Base-by-base conservation (phyloP, 2,329 filamentous ascomycete genomes). In the Colletotrichum liaoningense region DNA sequence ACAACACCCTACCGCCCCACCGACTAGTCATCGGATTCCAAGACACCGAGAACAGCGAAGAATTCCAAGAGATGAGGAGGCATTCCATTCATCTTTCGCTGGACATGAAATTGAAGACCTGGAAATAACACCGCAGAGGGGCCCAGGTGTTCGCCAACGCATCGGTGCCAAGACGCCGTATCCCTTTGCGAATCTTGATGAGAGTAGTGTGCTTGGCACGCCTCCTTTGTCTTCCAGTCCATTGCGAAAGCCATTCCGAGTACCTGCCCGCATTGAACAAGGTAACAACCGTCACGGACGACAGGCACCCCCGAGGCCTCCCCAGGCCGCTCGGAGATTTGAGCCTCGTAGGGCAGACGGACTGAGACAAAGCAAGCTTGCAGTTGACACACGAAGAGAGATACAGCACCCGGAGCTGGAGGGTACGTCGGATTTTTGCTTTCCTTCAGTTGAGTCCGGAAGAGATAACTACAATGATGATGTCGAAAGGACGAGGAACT, bases 171-270 rank as follows among this genome's bases (percentile, higher is more conserved):
- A 62, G 65, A 65, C 55, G 38, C 62, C 60, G 38, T 46, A 63
- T 24, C 60, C 60, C 9, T 58, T 63, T 46, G n/a, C 33, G 5
- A 46, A 35, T 11, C 46, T 38, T 30, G 35, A 49, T n/a, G 33
- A 26, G 7, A 22, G 49, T 2, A 60, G 24, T 19, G 35, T 28
- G 9, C 38, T 73, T 55, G 56, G 67, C 42, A 73, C 67, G n/a
- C 71, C 67, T 11, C 67, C 70, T 9, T 24, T 26, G 30, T 70
- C 69, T 46, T 73, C 71, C 3, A 71, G 71, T 30, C 67, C 71
- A 14, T 24, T 66, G 35, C 52, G 52, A 12, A 66, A 52, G 28
- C 67, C 60, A 12, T 73, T 63, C 26, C 60, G 49, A 9, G 49
- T 63, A 24, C 62, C 60, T 62, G 28, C 62, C 19, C 67, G 14